Percentiles rank a stretch among this genome's conserved stretches.
Conservation (phyloP, 2,329 filamentous ascomycete genomes). For the Geosmithia flava region DNA sequence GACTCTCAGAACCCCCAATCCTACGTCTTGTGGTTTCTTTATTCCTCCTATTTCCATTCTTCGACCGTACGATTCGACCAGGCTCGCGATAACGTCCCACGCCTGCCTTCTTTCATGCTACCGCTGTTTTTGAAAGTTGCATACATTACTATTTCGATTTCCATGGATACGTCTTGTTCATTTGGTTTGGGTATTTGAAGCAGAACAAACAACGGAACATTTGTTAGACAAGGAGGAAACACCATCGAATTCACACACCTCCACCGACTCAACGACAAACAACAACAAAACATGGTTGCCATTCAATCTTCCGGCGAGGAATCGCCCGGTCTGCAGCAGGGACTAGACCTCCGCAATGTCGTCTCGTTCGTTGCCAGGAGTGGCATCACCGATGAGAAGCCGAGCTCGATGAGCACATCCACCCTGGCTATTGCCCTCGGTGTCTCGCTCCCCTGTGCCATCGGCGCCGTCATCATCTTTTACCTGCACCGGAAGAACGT, state of each 20-base stretch:
- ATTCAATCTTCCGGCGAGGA: neutral
- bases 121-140: neutral
- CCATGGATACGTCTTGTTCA: neutral
- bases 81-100: slow-evolving; percentile 1
- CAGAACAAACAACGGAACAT: neutral
- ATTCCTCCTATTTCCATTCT: too few relatives aligned
- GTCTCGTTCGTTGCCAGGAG: neutral
- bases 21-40: too few relatives aligned
- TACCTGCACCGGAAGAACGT: slow-evolving; percentile 71
- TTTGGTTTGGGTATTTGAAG: neutral
- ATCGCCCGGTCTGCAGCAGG: neutral
- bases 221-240: neutral
- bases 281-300: neutral
- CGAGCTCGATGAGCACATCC: slow-evolving; percentile 37
- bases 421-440: slow-evolving; percentile 57
- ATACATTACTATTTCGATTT: neutral
- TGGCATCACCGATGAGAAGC: slow-evolving; percentile 33
- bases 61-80: neutral
- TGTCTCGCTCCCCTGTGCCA: slow-evolving; percentile 61
- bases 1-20: too few relatives aligned
- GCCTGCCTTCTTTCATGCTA: neutral
- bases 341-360: neutral
- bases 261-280: neutral
- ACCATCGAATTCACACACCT: neutral
- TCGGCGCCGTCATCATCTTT: slow-evolving; percentile 54